Evolutionary conservation across 371 early-diverging fungal genomes (phyloP).

Genomic region (Funneliformis caledonium): DNA sequence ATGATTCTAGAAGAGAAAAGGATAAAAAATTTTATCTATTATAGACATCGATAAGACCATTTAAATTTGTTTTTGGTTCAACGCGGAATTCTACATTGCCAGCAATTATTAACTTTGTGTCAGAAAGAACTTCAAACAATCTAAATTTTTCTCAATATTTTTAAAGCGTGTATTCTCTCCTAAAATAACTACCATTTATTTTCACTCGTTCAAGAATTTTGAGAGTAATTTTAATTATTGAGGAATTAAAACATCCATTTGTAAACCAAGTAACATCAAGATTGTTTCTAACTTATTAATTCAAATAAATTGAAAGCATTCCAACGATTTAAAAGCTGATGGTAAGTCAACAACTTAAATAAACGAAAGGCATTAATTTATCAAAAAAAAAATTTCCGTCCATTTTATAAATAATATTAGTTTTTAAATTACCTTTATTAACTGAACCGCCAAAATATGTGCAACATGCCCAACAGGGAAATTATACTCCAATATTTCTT

Average conservation of each 20-base stretch:
- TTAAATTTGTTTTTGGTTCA: conserved; percentile 1
- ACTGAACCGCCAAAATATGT: neutral
- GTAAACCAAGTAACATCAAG: neutral
- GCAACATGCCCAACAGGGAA: neutral
- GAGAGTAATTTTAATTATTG: neutral
- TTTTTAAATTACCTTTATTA: neutral
- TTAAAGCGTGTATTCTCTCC: conserved; percentile 20
- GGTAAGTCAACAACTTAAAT: conserved; percentile 6
- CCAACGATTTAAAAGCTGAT: neutral
- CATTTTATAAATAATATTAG: neutral
- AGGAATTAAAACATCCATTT: neutral
- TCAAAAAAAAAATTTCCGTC: neutral
- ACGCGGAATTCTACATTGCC: neutral
- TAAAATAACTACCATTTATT: neutral
- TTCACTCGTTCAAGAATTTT: neutral
- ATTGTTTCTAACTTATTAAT: neutral
- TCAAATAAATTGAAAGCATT: conserved; percentile 2
- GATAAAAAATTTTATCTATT: too few species aligned
- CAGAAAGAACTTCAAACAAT: neutral
- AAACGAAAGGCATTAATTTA: neutral
- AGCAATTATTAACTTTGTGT: conserved; percentile 19
- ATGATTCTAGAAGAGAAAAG: too few species aligned
- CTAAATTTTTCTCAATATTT: neutral
- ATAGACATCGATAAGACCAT: conserved; percentile 25
- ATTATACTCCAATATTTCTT: neutral